Evolutionary conservation across 2,329 filamentous ascomycete species (phyloP), one percentile per base, ranked within the genome.

Genomic region (Didymella arachidicola): DNA sequence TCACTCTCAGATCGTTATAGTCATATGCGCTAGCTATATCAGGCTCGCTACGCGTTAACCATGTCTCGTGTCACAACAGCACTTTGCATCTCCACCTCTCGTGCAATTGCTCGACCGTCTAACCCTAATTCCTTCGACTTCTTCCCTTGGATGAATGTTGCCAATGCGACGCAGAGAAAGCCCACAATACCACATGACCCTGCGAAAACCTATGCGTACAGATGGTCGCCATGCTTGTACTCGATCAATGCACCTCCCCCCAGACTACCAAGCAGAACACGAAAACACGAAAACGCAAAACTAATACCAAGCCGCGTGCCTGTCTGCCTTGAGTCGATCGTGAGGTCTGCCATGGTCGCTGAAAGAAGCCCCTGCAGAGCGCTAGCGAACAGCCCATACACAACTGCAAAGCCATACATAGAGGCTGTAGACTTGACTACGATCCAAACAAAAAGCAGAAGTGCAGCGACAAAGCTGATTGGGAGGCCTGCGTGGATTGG

Each of bases 331-430:
- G 79, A 64, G 48, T 82, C 79, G 1, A 73, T 69, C 1, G 80
- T 80, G 26, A 83, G 70, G 29, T 72, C 75, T 1, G 78, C 77
- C 12, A 83, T 67, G 0, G 79, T 78, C 0, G 80, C 77, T 2
- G 79, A 76, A 1, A 79, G 77, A 25, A 84, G 69, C 4, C 77
- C 77, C 45, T 83, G 77, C 11, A 83, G 71, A 3, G 74, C 78
- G 6, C 80, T 80, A 1, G 80, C 79, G 52, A 81, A 79, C 61
- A 84, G 80, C 4, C 82, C 82, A 57, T 81, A 83, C 47, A 82
- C 59, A 2, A 79, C 68, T 26, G 78, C 76, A 55, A 83, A 81
- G 0, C 72, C 74, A 34, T 82, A 75, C 54, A 79, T 76, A 2
- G 78, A 78, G 0, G 72, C 70, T 0, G 69, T 65, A 0, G 72